These are phyloP conservation scores for Dictyostelium firmibasis DNA, from an alignment of 78 protist species.

Conservation along the genomic window DNA sequence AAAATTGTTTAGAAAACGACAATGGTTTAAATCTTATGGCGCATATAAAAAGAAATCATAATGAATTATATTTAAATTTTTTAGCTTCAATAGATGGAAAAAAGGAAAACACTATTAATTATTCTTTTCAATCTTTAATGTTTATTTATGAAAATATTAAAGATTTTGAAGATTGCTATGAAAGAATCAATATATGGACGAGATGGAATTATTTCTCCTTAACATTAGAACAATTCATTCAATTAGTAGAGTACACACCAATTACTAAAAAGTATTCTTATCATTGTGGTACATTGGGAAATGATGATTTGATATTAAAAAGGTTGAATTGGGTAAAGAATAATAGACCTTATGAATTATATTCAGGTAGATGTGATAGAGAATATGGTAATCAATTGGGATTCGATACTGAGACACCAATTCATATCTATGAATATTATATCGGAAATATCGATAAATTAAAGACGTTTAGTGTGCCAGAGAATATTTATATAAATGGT, in stretches of 20 bases:
- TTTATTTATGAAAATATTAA: not conserved
- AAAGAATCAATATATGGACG: not conserved
- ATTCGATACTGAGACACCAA: not conserved
- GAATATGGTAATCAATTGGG: not conserved
- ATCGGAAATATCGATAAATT: not conserved
- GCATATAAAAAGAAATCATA: not conserved
- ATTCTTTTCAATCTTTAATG: not conserved
- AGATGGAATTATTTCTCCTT: not conserved
- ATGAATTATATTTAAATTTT: not conserved
- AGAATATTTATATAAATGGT: no score
- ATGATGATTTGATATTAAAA: not conserved
- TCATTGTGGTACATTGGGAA: not conserved
- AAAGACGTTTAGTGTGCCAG: not conserved
- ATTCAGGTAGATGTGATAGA: not conserved
- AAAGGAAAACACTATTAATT: not conserved
- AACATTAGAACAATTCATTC: not conserved
- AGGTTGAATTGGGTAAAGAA: not conserved
- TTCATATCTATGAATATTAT: not conserved
- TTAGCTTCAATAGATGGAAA: not conserved
- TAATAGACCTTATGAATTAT: not conserved
- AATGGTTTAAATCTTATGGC: not conserved
- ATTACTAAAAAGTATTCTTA: not conserved
- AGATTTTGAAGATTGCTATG: not conserved
- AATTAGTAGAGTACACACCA: not conserved
- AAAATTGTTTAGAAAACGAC: not conserved